A percentile compares a stretch with the other conserved stretches of the same genome.
Evolutionary conservation across 1,139 yeast genomes (phyloP).

Genomic region (Lodderomyces metapsilosis): DNA sequence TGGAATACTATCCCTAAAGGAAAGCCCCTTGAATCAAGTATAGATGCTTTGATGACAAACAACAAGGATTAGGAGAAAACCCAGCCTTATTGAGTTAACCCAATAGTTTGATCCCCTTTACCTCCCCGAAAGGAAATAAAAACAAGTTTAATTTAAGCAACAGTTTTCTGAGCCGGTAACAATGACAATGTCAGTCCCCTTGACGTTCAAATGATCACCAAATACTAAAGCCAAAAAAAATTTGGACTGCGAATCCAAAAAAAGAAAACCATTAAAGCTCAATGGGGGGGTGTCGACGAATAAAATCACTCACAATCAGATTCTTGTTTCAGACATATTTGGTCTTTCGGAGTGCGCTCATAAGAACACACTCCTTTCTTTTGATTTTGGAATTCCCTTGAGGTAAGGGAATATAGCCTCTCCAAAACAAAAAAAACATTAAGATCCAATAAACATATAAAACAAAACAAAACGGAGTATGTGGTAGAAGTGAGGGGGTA

Average conservation of each 20-base stretch:
- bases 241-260: neutral
- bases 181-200: neutral
- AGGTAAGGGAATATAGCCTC: neutral
- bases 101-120: neutral
- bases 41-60: neutral
- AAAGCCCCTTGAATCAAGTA: constrained; percentile 5
- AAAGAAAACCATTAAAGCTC: neutral
- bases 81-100: constrained; percentile 1
- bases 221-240: neutral
- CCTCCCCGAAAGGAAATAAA: neutral
- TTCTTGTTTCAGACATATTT: neutral
- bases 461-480: constrained; percentile 1
- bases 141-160: neutral
- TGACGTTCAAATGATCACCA: neutral
- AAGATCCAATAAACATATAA: constrained; percentile 2
- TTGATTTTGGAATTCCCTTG: neutral
- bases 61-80: neutral
- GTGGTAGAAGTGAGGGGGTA: neutral
- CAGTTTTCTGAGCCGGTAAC: constrained; percentile 1
- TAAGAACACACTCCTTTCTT: neutral
- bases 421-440: constrained; percentile 2
- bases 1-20: constrained; percentile 7
- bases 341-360: too few species aligned
- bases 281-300: neutral
- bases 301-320: neutral